A percentile compares a stretch with the other conserved stretches of the same genome.
Conservation (phyloP, 148 eudicot genomes). For the Diospyros lotus region DNA sequence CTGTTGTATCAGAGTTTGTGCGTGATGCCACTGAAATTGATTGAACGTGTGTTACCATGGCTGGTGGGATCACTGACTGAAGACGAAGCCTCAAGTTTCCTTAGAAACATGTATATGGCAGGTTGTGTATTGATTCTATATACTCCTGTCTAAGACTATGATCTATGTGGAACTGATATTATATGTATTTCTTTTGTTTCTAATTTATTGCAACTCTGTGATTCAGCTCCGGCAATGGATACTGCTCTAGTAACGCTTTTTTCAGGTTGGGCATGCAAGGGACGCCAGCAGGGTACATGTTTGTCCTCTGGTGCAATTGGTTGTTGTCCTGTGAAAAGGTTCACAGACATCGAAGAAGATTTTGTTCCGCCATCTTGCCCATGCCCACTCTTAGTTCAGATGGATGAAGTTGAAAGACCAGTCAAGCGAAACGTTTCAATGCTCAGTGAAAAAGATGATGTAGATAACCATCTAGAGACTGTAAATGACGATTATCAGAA, state of each 20-base stretch:
- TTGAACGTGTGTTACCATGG: slow-evolving; percentile 96
- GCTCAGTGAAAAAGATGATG: slow-evolving; percentile 21
- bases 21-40: slow-evolving; percentile 86
- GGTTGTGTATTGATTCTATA: slow-evolving; percentile 35
- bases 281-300: slow-evolving; percentile 54
- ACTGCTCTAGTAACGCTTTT: slow-evolving; percentile 81
- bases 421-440: slow-evolving; percentile 39
- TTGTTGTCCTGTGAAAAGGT: slow-evolving; percentile 59
- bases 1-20: slow-evolving; percentile 89
- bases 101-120: slow-evolving; percentile 80
- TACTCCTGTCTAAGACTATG: background rate
- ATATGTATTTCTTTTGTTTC: slow-evolving; percentile 1
- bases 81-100: slow-evolving; percentile 66
- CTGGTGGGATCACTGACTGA: slow-evolving; percentile 71
- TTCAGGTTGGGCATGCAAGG: slow-evolving; percentile 98
- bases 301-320: slow-evolving; percentile 68
- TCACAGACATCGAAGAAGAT: slow-evolving; percentile 35
- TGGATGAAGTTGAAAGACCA: slow-evolving; percentile 38
- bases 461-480: slow-evolving; percentile 23
- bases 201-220: slow-evolving; percentile 12
- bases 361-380: slow-evolving; percentile 30
- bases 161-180: background rate
- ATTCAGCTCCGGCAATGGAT: slow-evolving; percentile 84
- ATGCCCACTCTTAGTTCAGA: slow-evolving; percentile 27
- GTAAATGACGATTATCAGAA: slow-evolving; percentile 30